phyloP scores from a whole-genome alignment of 2,329 filamentous ascomycete species.

The Alternaria dauci region DNA sequence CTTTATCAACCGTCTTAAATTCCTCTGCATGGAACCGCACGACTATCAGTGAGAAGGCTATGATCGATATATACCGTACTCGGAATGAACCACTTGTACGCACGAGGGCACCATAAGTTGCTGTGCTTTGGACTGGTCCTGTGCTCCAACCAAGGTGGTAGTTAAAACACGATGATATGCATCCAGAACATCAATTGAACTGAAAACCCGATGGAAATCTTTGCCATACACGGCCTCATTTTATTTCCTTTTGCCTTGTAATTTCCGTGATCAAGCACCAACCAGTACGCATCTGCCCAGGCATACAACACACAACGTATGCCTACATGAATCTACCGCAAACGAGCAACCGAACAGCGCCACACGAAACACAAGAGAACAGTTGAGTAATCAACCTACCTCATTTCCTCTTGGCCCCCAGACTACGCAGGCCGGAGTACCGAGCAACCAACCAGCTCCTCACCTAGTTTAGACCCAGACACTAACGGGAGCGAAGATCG shows the following conservation, averaged over 20 bases:
- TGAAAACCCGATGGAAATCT: not conserved
- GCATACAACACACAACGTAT: not conserved
- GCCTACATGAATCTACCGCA: not conserved
- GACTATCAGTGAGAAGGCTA: too few relatives aligned
- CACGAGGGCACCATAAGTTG: too few relatives aligned
- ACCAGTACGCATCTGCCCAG: not conserved
- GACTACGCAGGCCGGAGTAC: not conserved
- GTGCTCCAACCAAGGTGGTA: too few relatives aligned
- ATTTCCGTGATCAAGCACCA: not conserved
- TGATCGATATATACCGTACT: too few relatives aligned
- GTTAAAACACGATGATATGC: too few relatives aligned
- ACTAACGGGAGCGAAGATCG: not conserved
- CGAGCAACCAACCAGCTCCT: not conserved
- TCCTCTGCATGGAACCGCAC: fast-evolving
- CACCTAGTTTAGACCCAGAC: too few relatives aligned
- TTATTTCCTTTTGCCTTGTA: not conserved
- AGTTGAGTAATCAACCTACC: not conserved
- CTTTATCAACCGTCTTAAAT: too few relatives aligned
- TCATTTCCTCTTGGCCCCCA: not conserved
- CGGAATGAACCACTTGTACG: too few relatives aligned
- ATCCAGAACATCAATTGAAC: too few relatives aligned
- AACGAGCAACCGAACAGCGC: not conserved
- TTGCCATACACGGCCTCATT: too few relatives aligned
- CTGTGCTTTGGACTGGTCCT: too few relatives aligned
- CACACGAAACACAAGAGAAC: not conserved